These are phyloP conservation scores for Leccinum aurantiacum DNA, from an alignment of 768 basidiomycete genomes.

Conservation along the genomic window DNA sequence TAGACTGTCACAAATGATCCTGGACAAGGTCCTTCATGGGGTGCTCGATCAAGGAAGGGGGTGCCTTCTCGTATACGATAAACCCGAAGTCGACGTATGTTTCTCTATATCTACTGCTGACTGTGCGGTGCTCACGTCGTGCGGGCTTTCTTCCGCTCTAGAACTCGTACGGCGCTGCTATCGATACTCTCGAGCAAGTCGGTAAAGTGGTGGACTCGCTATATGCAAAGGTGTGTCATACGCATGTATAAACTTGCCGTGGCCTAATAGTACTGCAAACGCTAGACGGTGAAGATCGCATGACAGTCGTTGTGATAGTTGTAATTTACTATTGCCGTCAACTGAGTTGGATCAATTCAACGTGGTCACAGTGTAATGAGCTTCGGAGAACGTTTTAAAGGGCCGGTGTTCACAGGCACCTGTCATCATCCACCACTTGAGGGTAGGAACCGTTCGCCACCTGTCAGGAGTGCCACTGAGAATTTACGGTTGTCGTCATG, in stretches of 20 bases:
- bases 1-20: constrained; percentile 96
- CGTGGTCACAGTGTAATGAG: background rate
- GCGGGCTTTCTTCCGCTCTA: constrained; percentile 31
- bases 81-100: constrained; percentile 81
- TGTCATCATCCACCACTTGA: background rate
- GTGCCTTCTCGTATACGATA: constrained; percentile 87
- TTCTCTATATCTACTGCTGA: background rate
- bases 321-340: background rate
- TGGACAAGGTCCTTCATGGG: constrained; percentile 91
- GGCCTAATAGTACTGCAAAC: background rate
- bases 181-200: constrained; percentile 87
- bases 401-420: background rate
- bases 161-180: constrained; percentile 87
- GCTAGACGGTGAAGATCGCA: constrained; percentile 46
- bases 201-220: constrained; percentile 92
- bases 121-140: constrained; percentile 3
- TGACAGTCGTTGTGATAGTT: constrained; percentile 12
- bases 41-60: constrained; percentile 97
- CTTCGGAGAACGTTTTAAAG: background rate
- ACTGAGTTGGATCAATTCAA: background rate
- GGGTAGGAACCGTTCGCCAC: background rate
- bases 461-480: background rate
- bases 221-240: constrained; percentile 70
- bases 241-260: background rate
- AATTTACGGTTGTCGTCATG: background rate